phyloP scores from a whole-genome alignment of 768 basidiomycete species.

The Crassisporium funariophilum region DNA sequence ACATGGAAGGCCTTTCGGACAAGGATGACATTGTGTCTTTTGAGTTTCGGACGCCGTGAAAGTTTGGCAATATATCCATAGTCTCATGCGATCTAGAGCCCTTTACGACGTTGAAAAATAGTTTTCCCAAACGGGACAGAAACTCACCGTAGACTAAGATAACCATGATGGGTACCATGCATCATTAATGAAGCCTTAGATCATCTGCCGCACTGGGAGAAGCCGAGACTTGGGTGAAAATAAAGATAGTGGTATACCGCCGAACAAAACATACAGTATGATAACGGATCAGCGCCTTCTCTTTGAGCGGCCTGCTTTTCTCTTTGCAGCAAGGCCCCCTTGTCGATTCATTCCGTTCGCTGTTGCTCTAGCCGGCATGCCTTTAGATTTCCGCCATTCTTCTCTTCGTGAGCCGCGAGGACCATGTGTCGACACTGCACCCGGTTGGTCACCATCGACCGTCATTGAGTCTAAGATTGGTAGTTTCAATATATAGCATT shows the following conservation, averaged over 20 bases:
- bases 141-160: too few relatives aligned
- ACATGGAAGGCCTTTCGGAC: conserved; percentile 28
- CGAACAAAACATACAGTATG: conserved; percentile 22
- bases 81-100: too few relatives aligned
- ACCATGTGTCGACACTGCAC: conserved; percentile 78
- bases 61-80: too few relatives aligned
- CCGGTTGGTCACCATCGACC: conserved; percentile 44
- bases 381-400: conserved; percentile 82
- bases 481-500: conserved; percentile 18
- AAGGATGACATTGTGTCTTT: conserved; percentile 27
- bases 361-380: conserved; percentile 54
- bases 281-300: conserved; percentile 54
- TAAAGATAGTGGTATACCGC: too few relatives aligned
- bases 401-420: conserved; percentile 76
- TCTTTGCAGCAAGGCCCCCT: conserved; percentile 57
- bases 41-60: too few relatives aligned
- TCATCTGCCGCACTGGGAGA: too few relatives aligned
- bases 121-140: too few relatives aligned
- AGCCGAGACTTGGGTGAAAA: too few relatives aligned
- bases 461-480: conserved; percentile 50
- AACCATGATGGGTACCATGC: too few relatives aligned
- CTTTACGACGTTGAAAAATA: too few relatives aligned
- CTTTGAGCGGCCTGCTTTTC: conserved; percentile 71
- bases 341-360: conserved; percentile 66
- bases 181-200: too few relatives aligned